A percentile compares a stretch with the other conserved stretches of the same genome.
phyloP scores from a whole-genome alignment of 139 green algal genomes.

The Picochlorum sp. region DNA sequence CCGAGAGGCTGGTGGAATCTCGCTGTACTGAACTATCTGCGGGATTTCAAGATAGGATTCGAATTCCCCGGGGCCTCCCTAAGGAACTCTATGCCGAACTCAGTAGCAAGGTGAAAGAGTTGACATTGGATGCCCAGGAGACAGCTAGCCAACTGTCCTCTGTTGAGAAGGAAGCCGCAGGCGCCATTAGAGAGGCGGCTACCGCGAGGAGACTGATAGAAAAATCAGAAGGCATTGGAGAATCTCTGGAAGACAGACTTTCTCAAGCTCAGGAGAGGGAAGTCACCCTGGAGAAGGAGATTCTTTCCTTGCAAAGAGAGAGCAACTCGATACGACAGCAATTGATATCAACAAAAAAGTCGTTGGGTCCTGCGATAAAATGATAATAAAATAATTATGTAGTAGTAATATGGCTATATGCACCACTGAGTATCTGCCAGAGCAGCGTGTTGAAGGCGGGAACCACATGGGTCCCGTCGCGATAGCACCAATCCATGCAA shows the following conservation, averaged over 20 bases:
- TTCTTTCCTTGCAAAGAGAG: background rate
- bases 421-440: conserved; percentile 1
- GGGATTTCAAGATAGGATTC: background rate
- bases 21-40: too few species aligned
- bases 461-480: background rate
- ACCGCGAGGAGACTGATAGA: background rate
- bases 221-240: background rate
- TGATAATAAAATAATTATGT: background rate
- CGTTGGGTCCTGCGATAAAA: background rate
- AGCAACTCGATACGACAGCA: background rate
- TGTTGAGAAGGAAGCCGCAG: background rate
- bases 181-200: background rate
- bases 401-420: background rate
- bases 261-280: background rate
- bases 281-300: background rate
- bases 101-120: background rate
- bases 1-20: conserved; percentile 34
- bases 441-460: background rate
- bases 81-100: background rate
- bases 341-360: background rate
- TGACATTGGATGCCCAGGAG: background rate
- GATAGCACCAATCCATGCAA: conserved; percentile 4
- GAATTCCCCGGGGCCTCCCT: too few species aligned
- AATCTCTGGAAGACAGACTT: background rate
- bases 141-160: background rate